Percentiles rank a stretch among this genome's conserved stretches.
phyloP scores from a whole-genome alignment of 2,329 filamentous ascomycete species.

The Aspergillus transmontanensis region DNA sequence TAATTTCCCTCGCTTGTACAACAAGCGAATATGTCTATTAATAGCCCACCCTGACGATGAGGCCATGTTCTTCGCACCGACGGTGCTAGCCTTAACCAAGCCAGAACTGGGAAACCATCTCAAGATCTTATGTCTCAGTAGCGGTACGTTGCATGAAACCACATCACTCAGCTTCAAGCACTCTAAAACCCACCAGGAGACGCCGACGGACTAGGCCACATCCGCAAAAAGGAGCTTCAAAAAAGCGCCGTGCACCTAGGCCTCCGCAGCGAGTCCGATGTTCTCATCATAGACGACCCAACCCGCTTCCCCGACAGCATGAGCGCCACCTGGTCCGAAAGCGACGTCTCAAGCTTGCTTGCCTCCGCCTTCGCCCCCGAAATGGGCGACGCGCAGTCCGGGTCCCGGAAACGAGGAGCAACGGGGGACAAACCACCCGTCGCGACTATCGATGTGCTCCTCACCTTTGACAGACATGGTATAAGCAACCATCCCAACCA shows the following conservation, averaged over 20 bases:
- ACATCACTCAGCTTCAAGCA: background rate
- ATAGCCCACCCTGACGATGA: conserved; percentile 98
- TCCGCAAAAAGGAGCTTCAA: conserved; percentile 78
- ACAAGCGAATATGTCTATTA: conserved; percentile 86
- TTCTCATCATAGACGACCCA: conserved; percentile 80
- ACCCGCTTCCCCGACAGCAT: conserved; percentile 85
- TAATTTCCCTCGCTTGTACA: conserved; percentile 63
- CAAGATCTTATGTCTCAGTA: conserved; percentile 91
- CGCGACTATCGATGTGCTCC: conserved; percentile 72
- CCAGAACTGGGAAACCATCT: conserved; percentile 84
- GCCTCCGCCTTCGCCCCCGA: conserved; percentile 73
- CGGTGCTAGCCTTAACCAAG: conserved; percentile 78
- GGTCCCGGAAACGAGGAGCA: conserved; percentile 38
- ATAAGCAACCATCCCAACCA: conserved; percentile 93
- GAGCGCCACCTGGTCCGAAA: conserved; percentile 73
- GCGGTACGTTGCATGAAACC: conserved; percentile 55
- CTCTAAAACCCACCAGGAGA: conserved; percentile 56
- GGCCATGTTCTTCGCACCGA: conserved; percentile 98
- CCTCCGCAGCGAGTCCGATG: conserved; percentile 72
- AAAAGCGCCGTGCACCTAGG: conserved; percentile 79
- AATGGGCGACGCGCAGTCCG: conserved; percentile 39
- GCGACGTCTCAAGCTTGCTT: conserved; percentile 70
- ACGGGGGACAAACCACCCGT: conserved; percentile 41
- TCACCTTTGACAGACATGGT: conserved; percentile 86
- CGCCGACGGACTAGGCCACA: conserved; percentile 82